Evolutionary conservation across 2,329 filamentous ascomycete genomes (phyloP), one percentile per base, ranked within the genome.

Genomic region (Metarhizium humberi): DNA sequence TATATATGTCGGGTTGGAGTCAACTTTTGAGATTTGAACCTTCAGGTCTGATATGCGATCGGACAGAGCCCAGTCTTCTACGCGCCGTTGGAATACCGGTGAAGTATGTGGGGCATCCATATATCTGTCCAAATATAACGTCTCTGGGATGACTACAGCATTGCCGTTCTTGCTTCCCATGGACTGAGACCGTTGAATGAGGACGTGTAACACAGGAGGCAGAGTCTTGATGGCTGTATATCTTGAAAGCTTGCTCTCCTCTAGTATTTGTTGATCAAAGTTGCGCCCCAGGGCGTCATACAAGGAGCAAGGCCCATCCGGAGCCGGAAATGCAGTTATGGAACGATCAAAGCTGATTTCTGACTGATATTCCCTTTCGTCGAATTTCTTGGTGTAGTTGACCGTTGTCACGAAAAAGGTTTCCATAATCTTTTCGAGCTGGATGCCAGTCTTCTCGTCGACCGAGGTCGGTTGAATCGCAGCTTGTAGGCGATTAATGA

Each of bases 401-500:
- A 82, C 76, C 46, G 80, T 81, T 16, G 79, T 79, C 60, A 85
- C 81, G 64, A 83, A 84, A 64, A 87, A 84, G 0, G 79, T 80
- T 67, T 88, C 76, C 70, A 90, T 90, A 59, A 96, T 83, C 55
- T 83, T 78, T 67, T 97, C 94, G 20, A 85, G 73, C 69, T 96
- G 92, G 60, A 95, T 87, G 3, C 87, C 87, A 48, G 85, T 75
- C 34, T 69, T 80, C 6, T 78, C 72, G 56, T 74, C 69, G 57
- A 89, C 82, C 3, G 79, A 80, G n/a, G 79, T 79, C 6, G 90
- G 81, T 56, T 80, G 85, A 65, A 97, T 92, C 2, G 92, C 92
- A 53, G 89, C 91, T 64, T 94, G 88, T n/a, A 96, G 77, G 52
- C 94, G 87, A 65, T 92, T 91, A 56, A 96, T 82, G 30, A 96